Conservation (phyloP, 345 rosid species). For the Eucalyptus cloeziana region DNA sequence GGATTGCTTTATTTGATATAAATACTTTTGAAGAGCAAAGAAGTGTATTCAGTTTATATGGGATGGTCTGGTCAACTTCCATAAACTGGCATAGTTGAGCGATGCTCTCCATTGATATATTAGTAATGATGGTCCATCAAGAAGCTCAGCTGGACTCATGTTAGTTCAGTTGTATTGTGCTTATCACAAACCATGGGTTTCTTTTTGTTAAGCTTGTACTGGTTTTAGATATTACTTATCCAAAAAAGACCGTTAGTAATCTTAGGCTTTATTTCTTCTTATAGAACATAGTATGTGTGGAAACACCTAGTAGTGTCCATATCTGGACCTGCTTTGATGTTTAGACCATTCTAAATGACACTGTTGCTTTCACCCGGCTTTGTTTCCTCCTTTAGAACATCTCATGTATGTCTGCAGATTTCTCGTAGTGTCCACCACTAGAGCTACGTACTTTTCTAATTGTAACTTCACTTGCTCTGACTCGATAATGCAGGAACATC, state of each 20-base stretch:
- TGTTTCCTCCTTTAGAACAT: not conserved
- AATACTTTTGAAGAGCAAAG: not conserved
- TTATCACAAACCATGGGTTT: not conserved
- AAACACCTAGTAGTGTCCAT: not conserved
- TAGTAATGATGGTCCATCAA: not conserved
- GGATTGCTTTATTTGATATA: not conserved
- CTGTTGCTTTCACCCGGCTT: not conserved
- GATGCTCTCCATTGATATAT: not conserved
- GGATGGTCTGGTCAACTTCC: not conserved
- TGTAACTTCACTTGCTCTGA: not conserved
- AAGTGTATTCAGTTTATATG: not conserved
- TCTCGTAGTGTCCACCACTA: not conserved
- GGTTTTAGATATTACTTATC: not conserved
- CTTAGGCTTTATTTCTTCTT: not conserved
- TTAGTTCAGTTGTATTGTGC: not conserved
- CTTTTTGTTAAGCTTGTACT: not conserved
- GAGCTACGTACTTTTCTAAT: not conserved
- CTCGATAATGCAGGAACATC: constrained; percentile 56
- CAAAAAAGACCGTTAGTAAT: not conserved
- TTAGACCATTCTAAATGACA: not conserved
- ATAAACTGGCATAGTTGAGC: not conserved
- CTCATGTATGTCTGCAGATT: not conserved
- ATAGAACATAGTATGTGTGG: not conserved
- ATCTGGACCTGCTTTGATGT: not conserved
- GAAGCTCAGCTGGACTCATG: not conserved